Conservation (phyloP, 2,329 filamentous ascomycete genomes). For the Aspergillus nomiae region DNA sequence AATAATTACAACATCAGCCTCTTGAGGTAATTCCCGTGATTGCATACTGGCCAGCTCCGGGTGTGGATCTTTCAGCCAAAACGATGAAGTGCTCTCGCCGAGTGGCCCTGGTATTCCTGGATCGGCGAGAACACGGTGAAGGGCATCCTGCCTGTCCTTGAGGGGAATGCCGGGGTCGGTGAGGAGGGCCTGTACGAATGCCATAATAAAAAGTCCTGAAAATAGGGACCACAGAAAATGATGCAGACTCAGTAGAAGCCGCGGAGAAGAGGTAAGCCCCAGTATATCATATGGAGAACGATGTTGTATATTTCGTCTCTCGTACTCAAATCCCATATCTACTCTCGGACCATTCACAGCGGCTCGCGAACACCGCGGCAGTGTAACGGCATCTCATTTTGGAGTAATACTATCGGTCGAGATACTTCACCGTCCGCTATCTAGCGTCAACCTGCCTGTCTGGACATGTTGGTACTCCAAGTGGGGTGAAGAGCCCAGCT, state of each 20-base stretch:
- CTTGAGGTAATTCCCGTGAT: constrained; percentile 22
- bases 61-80: constrained; percentile 33
- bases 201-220: constrained; percentile 18
- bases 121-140: constrained; percentile 27
- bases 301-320: not conserved
- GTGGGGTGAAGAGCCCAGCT: not conserved
- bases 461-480: not conserved
- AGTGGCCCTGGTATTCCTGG: constrained; percentile 25
- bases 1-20: constrained; percentile 33
- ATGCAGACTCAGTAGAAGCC: not conserved
- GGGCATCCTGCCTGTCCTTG: constrained; percentile 24
- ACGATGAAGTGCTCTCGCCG: constrained; percentile 33
- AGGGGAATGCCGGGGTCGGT: constrained; percentile 19
- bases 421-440: not conserved
- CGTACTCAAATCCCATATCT: too few relatives aligned
- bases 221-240: not conserved
- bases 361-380: not conserved
- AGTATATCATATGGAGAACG: not conserved
- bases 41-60: constrained; percentile 22
- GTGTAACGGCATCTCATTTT: not conserved
- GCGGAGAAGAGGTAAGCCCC: not conserved
- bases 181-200: constrained; percentile 24
- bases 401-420: not conserved
- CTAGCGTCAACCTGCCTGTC: not conserved
- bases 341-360: not conserved